Conservation (phyloP, 257 asterid species). For the Pogostemon cablin region DNA sequence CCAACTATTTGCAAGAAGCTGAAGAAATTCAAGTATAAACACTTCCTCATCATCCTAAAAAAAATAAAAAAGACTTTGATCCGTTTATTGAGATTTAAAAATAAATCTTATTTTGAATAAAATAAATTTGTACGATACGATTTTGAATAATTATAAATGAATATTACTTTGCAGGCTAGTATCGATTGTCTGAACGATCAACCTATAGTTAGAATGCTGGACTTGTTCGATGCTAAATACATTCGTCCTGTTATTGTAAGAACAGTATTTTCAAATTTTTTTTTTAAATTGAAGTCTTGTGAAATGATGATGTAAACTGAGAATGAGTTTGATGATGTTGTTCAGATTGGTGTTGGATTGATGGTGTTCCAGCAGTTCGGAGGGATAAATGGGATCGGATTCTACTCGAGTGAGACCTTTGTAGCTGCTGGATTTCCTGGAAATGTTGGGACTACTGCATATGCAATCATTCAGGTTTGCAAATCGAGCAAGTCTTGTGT, state of each 20-base stretch:
- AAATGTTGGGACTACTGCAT: constrained; percentile 64
- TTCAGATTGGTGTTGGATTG: constrained; percentile 59
- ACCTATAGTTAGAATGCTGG: constrained; percentile 56
- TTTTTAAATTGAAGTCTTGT: not conserved
- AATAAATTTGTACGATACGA: no score
- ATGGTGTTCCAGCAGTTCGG: constrained; percentile 81
- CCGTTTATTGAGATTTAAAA: no score
- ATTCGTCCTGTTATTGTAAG: constrained; percentile 72
- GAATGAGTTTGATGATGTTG: no score
- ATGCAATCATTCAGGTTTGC: constrained; percentile 70
- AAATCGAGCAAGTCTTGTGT: no score
- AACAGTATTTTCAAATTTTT: not conserved
- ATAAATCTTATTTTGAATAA: no score
- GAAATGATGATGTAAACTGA: no score
- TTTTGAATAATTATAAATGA: not conserved
- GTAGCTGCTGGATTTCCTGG: constrained; percentile 77
- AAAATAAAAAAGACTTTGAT: no score
- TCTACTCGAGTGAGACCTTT: constrained; percentile 79
- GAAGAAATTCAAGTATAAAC: constrained; percentile 65
- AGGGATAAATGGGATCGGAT: constrained; percentile 79
- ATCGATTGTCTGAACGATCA: constrained; percentile 51
- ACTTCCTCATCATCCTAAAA: not conserved
- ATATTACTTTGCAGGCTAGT: constrained; percentile 43
- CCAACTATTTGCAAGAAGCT: constrained; percentile 66
- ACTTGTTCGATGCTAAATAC: constrained; percentile 57